Evolutionary conservation across 805 yeast species (phyloP).

Genomic region (Metschnikowia kunwiensis): DNA sequence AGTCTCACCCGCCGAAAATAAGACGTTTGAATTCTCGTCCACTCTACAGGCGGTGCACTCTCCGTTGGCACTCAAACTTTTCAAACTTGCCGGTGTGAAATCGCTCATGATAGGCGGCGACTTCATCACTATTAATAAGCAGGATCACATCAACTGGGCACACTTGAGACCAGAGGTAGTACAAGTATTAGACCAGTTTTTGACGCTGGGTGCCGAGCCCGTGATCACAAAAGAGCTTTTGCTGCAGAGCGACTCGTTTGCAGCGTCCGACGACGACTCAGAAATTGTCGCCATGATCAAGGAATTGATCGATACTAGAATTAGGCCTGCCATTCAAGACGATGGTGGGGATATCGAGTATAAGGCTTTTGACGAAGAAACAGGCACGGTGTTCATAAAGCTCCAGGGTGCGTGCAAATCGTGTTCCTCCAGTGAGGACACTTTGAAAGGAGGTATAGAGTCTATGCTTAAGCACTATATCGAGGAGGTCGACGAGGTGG

Average conservation of each 20-base stretch:
- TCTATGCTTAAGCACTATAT: slow-evolving; percentile 96
- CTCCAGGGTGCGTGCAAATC: slow-evolving; percentile 95
- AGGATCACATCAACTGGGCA: slow-evolving; percentile 60
- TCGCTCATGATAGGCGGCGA: slow-evolving; percentile 73
- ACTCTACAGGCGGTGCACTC: slow-evolving; percentile 57
- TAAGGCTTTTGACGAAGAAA: slow-evolving; percentile 77
- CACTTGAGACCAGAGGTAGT: slow-evolving; percentile 54
- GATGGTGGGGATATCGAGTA: slow-evolving; percentile 98
- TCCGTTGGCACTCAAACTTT: slow-evolving; percentile 59
- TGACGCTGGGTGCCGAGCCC: slow-evolving; percentile 37
- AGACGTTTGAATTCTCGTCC: slow-evolving; percentile 52
- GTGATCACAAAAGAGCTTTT: slow-evolving; percentile 40
- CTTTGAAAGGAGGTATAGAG: slow-evolving; percentile 93
- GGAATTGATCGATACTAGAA: slow-evolving; percentile 89
- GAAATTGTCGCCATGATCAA: slow-evolving; percentile 88
- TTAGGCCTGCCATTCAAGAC: slow-evolving; percentile 96
- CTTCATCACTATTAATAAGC: slow-evolving; percentile 70
- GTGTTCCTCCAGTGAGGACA: slow-evolving; percentile 87
- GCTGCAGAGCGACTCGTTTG: slow-evolving; percentile 38
- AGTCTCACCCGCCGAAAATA: slow-evolving; percentile 45
- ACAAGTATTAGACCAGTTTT: slow-evolving; percentile 54
- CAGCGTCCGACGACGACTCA: slow-evolving; percentile 48
- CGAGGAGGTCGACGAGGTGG: slow-evolving; percentile 88
- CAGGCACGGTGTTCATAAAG: slow-evolving; percentile 84
- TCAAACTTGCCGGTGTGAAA: slow-evolving; percentile 61